phyloP scores from a whole-genome alignment of 2,329 filamentous ascomycete species.

The Scedosporium boydii region DNA sequence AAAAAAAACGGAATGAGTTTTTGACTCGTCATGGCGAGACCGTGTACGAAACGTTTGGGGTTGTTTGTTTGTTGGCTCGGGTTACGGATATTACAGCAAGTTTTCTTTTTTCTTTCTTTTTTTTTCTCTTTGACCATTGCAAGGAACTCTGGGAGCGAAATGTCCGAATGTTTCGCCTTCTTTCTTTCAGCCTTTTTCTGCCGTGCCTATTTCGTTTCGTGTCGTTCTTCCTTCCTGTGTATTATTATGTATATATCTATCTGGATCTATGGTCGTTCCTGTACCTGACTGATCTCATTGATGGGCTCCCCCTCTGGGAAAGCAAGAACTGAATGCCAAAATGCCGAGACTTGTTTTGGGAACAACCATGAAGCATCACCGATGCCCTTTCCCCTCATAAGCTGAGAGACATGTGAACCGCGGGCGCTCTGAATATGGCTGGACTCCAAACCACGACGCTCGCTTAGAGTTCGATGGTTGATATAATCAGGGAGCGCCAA shows the following conservation, averaged over 20 bases:
- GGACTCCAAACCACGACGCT: too few species aligned
- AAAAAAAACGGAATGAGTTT: neutral
- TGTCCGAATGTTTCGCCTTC: too few species aligned
- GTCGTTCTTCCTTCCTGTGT: neutral
- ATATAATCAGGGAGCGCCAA: too few species aligned
- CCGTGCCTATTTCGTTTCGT: neutral
- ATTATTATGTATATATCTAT: slow-evolving; percentile 1
- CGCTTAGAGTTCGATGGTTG: too few species aligned
- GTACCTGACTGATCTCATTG: neutral
- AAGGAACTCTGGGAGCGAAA: too few species aligned
- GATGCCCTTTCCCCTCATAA: too few species aligned
- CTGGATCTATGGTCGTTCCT: neutral
- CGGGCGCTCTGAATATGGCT: too few species aligned
- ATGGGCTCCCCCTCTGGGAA: neutral
- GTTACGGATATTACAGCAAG: neutral
- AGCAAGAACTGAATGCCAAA: neutral
- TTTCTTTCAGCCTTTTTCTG: neutral
- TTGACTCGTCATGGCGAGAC: neutral
- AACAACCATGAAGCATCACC: too few species aligned
- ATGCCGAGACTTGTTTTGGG: neutral
- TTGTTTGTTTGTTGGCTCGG: neutral
- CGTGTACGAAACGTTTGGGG: neutral
- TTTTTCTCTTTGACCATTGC: neutral
- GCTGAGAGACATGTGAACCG: too few species aligned
- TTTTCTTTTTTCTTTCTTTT: neutral